Evolutionary conservation across 2,329 filamentous ascomycete genomes (phyloP).

Genomic region (Aspergillus transmontanensis): DNA sequence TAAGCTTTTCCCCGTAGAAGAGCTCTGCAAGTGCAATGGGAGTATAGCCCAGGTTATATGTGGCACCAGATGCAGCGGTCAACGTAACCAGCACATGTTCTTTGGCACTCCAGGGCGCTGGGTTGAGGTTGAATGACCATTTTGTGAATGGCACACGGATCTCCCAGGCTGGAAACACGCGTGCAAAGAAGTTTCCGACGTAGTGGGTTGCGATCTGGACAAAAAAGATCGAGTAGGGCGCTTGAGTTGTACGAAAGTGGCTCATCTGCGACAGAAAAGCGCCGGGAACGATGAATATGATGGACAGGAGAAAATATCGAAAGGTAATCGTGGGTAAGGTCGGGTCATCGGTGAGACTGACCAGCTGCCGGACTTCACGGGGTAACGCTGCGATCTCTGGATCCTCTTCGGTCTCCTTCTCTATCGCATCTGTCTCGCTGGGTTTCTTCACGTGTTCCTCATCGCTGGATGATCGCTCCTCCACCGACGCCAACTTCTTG

Average conservation of each 20-base stretch:
- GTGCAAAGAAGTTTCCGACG: conserved; percentile 55
- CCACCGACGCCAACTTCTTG: neutral
- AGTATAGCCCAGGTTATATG: conserved; percentile 54
- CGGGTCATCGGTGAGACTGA: conserved; percentile 61
- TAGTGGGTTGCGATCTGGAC: conserved; percentile 63
- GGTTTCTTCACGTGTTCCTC: conserved; percentile 21
- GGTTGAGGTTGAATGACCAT: conserved; percentile 57
- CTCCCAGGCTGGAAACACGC: conserved; percentile 51
- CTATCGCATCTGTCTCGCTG: conserved; percentile 21
- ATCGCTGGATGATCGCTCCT: conserved; percentile 7
- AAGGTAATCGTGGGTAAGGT: conserved; percentile 61
- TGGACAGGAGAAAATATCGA: conserved; percentile 59
- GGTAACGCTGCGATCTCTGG: conserved; percentile 58
- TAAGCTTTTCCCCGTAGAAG: conserved; percentile 57
- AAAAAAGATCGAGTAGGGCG: conserved; percentile 64
- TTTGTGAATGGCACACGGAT: conserved; percentile 52
- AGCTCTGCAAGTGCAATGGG: conserved; percentile 60
- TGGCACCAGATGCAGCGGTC: conserved; percentile 56
- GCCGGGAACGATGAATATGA: conserved; percentile 59
- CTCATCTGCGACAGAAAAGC: conserved; percentile 61
- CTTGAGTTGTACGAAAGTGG: conserved; percentile 59
- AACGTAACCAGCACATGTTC: conserved; percentile 62
- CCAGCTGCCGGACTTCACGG: conserved; percentile 57
- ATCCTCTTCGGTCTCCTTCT: conserved; percentile 46
- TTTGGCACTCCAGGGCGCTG: conserved; percentile 60